Percentiles rank a stretch among this genome's conserved stretches.
These are phyloP conservation scores for Oryza brachyantha DNA, from an alignment of 176 grass and related monocot genomes.

Conservation along the genomic window DNA sequence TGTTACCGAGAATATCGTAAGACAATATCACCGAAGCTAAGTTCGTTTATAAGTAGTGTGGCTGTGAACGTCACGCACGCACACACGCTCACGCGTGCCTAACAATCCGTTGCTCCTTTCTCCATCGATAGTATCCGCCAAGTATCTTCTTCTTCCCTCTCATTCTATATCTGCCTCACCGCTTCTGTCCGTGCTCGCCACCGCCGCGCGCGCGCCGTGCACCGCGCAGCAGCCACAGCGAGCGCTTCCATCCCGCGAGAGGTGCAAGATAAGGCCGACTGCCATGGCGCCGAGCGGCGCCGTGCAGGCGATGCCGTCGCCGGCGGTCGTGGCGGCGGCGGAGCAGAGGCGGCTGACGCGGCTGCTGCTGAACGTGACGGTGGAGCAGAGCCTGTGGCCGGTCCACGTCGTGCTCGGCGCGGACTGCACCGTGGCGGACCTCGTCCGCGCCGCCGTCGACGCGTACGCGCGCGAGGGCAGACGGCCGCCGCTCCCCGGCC, in stretches of 20 bases:
- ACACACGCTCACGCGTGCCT: neutral
- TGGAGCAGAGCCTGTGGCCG: constrained; percentile 70
- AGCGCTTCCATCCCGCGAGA: no score
- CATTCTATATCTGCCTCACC: neutral
- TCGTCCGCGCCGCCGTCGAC: constrained; percentile 44
- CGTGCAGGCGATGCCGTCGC: neutral
- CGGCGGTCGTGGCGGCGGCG: neutral
- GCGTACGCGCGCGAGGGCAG: constrained; percentile 53
- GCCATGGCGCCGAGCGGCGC: neutral
- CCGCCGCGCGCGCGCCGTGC: neutral
- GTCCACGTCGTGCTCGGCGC: constrained; percentile 62
- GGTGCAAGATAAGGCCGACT: no score
- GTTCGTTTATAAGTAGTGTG: no score
- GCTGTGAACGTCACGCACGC: no score
- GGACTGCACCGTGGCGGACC: constrained; percentile 65
- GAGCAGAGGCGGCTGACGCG: constrained; percentile 36
- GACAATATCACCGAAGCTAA: no score
- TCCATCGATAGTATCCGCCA: neutral
- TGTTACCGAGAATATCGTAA: no score
- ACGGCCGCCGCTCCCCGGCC: constrained; percentile 26
- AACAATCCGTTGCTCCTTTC: neutral
- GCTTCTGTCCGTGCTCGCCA: neutral
- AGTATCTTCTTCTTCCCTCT: neutral
- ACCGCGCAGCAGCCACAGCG: no score
- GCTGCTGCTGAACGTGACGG: constrained; percentile 84